Conservation (phyloP, 2,329 filamentous ascomycete species). For the Cladophialophora yegresii region DNA sequence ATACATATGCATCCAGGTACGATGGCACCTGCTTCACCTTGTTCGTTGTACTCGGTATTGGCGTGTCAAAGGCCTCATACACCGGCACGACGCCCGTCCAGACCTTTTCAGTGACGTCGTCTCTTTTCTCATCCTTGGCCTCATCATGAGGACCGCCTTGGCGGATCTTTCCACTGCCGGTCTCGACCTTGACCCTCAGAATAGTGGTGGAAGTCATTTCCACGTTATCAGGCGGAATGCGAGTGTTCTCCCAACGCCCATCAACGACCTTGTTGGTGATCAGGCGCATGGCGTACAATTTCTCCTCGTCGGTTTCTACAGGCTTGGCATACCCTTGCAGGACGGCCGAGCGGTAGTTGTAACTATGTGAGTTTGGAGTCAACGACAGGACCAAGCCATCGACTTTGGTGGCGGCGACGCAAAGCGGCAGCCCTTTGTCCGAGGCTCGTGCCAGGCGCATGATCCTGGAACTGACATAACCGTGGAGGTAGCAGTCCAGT, state of each 20-base stretch:
- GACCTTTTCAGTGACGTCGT: conserved; percentile 53
- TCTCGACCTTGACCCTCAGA: conserved; percentile 66
- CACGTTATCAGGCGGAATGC: conserved; percentile 68
- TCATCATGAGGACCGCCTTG: conserved; percentile 66
- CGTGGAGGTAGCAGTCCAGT: conserved; percentile 78
- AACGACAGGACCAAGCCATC: conserved; percentile 79
- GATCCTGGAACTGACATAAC: conserved; percentile 77
- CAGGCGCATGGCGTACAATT: conserved; percentile 73
- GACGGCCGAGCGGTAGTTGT: conserved; percentile 81
- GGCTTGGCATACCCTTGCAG: conserved; percentile 72
- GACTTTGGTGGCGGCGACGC: conserved; percentile 70
- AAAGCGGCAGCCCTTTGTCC: conserved; percentile 65
- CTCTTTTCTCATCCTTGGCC: conserved; percentile 55
- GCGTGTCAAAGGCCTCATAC: conserved; percentile 64
- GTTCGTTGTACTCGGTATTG: conserved; percentile 63
- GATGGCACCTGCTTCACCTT: conserved; percentile 59
- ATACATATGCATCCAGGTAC: conserved; percentile 61
- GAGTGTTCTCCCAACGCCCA: conserved; percentile 67
- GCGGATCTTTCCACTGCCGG: conserved; percentile 74
- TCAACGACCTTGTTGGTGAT: conserved; percentile 75
- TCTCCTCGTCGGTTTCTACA: conserved; percentile 69
- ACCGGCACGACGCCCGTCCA: conserved; percentile 68
- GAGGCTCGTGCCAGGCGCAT: conserved; percentile 63
- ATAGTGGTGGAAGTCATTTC: conserved; percentile 77
- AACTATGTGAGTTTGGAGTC: conserved; percentile 77